These are phyloP conservation scores for Wickerhamomyces bisporus DNA, from an alignment of 805 yeast species.

Conservation along the genomic window DNA sequence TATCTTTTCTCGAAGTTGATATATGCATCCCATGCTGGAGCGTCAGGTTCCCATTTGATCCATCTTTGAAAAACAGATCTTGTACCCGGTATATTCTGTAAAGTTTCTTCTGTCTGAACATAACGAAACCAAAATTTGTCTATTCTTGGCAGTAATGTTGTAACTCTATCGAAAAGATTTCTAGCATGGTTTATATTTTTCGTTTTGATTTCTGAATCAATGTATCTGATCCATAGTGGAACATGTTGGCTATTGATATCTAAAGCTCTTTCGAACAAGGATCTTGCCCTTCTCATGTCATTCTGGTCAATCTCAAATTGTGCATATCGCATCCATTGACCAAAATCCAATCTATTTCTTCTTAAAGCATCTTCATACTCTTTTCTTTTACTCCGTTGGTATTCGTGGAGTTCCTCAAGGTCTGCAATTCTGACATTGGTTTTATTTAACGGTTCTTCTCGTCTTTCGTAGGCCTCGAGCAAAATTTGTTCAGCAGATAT, in stretches of 20 bases:
- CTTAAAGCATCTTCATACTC: slow-evolving; percentile 87
- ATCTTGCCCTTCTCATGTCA: slow-evolving; percentile 74
- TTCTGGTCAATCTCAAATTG: slow-evolving; percentile 78
- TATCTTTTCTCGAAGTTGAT: slow-evolving; percentile 69
- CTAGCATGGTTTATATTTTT: slow-evolving; percentile 84
- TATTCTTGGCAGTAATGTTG: slow-evolving; percentile 65
- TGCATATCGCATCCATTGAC: slow-evolving; percentile 93
- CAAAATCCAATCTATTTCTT: slow-evolving; percentile 72
- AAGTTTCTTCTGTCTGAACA: slow-evolving; percentile 74
- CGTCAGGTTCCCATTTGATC: slow-evolving; percentile 71
- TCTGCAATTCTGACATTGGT: slow-evolving; percentile 57
- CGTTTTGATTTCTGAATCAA: slow-evolving; percentile 67
- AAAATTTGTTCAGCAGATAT: slow-evolving; percentile 62
- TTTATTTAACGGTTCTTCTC: slow-evolving; percentile 32
- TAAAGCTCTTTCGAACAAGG: slow-evolving; percentile 83
- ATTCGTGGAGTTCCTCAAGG: slow-evolving; percentile 72
- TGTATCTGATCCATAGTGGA: slow-evolving; percentile 82
- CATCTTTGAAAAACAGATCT: slow-evolving; percentile 70
- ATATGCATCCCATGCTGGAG: slow-evolving; percentile 69
- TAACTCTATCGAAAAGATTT: slow-evolving; percentile 75
- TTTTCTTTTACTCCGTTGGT: slow-evolving; percentile 68
- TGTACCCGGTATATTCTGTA: slow-evolving; percentile 58
- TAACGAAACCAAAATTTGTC: slow-evolving; percentile 86
- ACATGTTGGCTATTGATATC: slow-evolving; percentile 70
- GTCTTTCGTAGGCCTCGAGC: slow-evolving; percentile 52